Evolutionary conservation across 2,329 filamentous ascomycete genomes (phyloP).

Genomic region (Septoria petroselini): DNA sequence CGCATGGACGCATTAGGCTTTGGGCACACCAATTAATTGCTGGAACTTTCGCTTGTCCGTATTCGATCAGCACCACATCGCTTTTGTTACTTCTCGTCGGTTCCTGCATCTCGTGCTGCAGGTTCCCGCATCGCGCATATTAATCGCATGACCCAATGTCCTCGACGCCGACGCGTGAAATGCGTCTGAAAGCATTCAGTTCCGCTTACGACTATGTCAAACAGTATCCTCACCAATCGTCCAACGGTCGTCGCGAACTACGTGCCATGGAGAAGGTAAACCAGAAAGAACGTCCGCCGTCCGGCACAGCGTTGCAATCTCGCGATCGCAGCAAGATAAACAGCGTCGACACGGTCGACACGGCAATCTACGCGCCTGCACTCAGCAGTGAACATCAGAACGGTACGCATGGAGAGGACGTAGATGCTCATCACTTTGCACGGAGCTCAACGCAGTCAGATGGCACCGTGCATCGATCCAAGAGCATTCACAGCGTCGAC

Average conservation of each 20-base stretch:
- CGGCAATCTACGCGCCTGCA: constrained; percentile 24
- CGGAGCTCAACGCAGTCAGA: constrained; percentile 20
- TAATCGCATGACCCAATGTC: constrained; percentile 5
- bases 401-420: constrained; percentile 31
- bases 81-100: background rate
- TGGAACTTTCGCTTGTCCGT: background rate
- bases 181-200: constrained; percentile 27
- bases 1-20: background rate
- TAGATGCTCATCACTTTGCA: constrained; percentile 25
- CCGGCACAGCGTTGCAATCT: constrained; percentile 3
- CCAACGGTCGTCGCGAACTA: constrained; percentile 26
- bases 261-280: constrained; percentile 28
- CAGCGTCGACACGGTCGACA: constrained; percentile 26
- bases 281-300: constrained; percentile 12
- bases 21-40: background rate
- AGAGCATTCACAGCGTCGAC: constrained; percentile 17
- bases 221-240: constrained; percentile 31
- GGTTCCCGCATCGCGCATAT: constrained; percentile 2
- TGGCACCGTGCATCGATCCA: constrained; percentile 11
- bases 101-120: background rate
- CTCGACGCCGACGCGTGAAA: constrained; percentile 14
- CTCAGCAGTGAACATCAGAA: constrained; percentile 9
- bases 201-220: constrained; percentile 25
- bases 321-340: constrained; percentile 25
- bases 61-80: too few relatives aligned